Base-by-base conservation (phyloP, 2,329 filamentous ascomycete species). In the Paraphaeosphaeria sporulosa region DNA sequence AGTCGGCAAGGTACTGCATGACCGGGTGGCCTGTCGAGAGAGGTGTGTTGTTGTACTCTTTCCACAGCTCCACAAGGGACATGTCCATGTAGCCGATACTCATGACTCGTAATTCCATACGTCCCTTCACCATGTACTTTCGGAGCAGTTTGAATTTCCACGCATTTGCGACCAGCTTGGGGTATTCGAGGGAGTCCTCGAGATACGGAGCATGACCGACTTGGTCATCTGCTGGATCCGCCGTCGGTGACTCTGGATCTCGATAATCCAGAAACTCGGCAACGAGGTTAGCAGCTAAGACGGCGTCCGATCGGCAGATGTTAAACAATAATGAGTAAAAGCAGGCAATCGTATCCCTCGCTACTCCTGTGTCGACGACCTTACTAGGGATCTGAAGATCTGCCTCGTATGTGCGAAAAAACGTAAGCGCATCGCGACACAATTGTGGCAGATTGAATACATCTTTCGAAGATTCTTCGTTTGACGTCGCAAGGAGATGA, bases 51-150 rank as follows among this genome's bases (percentile, higher is more conserved):
- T 84, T 86, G 84, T 89, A 75, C 36, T 74, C 71, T 48, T 63
- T 63, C 69, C 75, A 95, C 25, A 92, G 81, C 0, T 76, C 72
- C 9, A 96, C 85, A 38, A 97, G 83, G 32, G 92, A 88, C 9
- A 72, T 74, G 65, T 91, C 90, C 86, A 97, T 90, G 21, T 82
- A 82, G n/a, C 87, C 86, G 52, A 94, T 89, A 21, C 92, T 93
- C 73, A 87, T 85, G 13, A 96, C 91, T 40, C 94, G 89, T 40
- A 97, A 83, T 71, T 96, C 92, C 93, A 98, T 97, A 70, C 94
- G 92, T 38, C 91, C 90, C 59, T 92, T 94, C 70, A 86, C 88
- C 55, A 97, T 89, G 66, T 94, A 88, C 66, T 87, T 90, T 68
- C 87, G 87, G 54, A 91, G 81, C 1, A 90, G 81, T 46, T 83